phyloP scores from a whole-genome alignment of 805 yeast genomes.

The Kuraishia capsulata region DNA sequence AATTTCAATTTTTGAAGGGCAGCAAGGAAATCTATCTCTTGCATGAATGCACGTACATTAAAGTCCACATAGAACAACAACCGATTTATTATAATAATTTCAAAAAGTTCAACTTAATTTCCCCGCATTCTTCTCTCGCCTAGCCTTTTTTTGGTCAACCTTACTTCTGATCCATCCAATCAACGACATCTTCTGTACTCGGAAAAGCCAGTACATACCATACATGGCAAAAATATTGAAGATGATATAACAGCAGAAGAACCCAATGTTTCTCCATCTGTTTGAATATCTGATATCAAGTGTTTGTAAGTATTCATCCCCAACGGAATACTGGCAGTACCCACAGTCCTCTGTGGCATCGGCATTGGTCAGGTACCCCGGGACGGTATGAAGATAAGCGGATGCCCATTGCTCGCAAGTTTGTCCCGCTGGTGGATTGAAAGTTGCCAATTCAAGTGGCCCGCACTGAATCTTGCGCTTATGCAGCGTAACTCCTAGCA shows the following conservation, averaged over 20 bases:
- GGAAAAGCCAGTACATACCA: conserved; percentile 24
- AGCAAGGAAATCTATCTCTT: no score
- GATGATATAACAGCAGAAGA: conserved; percentile 44
- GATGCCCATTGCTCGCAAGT: conserved; percentile 55
- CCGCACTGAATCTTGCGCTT: conserved; percentile 42
- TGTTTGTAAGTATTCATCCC: conserved; percentile 36
- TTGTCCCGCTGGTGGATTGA: conserved; percentile 47
- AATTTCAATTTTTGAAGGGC: no score
- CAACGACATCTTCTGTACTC: conserved; percentile 13
- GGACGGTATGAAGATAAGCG: conserved; percentile 25
- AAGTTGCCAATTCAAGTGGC: conserved; percentile 34
- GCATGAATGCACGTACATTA: no score
- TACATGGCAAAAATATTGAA: conserved; percentile 41
- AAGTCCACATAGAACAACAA: no score
- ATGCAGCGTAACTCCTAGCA: conserved; percentile 40
- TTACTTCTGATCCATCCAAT: background rate
- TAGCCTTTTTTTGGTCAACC: background rate
- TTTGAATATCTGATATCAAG: conserved; percentile 34
- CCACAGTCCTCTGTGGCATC: conserved; percentile 38
- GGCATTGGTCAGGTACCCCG: conserved; percentile 55
- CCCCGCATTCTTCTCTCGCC: background rate
- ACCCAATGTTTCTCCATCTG: conserved; percentile 62
- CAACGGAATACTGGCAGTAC: conserved; percentile 35
- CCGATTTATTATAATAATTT: no score
- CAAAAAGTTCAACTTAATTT: no score